These are phyloP conservation scores for Sinapis alba DNA, from an alignment of 441 rosid genomes.

Conservation along the genomic window DNA sequence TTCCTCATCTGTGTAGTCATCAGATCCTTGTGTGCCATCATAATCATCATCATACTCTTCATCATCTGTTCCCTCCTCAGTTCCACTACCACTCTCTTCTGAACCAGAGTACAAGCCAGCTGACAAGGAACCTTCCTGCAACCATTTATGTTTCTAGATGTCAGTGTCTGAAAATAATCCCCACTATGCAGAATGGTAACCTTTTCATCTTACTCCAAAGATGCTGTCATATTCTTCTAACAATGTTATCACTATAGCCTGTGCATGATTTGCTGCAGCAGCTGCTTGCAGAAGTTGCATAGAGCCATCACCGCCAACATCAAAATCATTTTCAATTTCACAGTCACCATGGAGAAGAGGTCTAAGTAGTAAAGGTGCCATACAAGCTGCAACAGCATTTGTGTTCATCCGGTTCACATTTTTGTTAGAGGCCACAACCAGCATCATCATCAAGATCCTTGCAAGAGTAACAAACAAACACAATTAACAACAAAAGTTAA, in stretches of 20 bases:
- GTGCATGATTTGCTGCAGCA: too few species aligned
- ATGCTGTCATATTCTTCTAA: slow-evolving; percentile 84
- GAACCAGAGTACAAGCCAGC: slow-evolving; percentile 82
- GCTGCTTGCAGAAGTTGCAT: slow-evolving; percentile 89
- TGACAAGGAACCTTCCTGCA: slow-evolving; percentile 77
- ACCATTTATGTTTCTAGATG: slow-evolving; percentile 35
- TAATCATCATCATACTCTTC: slow-evolving; percentile 79
- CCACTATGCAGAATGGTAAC: slow-evolving; percentile 13
- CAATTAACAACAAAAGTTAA: slow-evolving; percentile 6
- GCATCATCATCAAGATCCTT: slow-evolving; percentile 97
- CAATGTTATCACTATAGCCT: slow-evolving; percentile 90
- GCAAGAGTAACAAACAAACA: slow-evolving; percentile 22
- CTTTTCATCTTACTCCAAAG: slow-evolving; percentile 87
- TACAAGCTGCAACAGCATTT: too few species aligned
- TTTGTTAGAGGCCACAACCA: slow-evolving; percentile 76
- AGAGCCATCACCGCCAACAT: slow-evolving; percentile 92
- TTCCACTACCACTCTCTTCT: slow-evolving; percentile 80
- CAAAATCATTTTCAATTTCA: slow-evolving; percentile 84
- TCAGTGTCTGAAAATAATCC: slow-evolving; percentile 28
- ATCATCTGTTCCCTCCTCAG: slow-evolving; percentile 84
- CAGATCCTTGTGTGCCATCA: slow-evolving; percentile 57
- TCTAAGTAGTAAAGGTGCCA: slow-evolving; percentile 99
- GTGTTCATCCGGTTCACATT: slow-evolving; percentile 86
- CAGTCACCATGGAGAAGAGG: slow-evolving; percentile 97
- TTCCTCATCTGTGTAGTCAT: slow-evolving; percentile 47